Conservation (phyloP, 805 yeast genomes). For the Wickerhamomyces queroliae region DNA sequence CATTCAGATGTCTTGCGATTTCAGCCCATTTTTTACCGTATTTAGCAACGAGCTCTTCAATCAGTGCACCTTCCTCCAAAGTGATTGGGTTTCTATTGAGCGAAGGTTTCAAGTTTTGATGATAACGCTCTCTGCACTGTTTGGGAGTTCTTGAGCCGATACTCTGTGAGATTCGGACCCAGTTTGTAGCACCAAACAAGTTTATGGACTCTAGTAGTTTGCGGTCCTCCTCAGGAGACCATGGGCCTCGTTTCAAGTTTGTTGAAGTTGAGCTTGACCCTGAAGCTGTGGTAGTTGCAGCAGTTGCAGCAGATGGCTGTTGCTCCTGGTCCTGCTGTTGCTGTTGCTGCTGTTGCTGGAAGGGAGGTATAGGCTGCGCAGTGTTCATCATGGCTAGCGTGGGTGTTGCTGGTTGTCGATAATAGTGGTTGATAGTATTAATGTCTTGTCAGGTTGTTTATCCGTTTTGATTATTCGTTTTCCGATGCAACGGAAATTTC, state of each 20-base stretch:
- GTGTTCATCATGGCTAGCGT: conserved; percentile 4
- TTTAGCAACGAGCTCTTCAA: conserved; percentile 70
- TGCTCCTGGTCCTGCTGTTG: conserved; percentile 3
- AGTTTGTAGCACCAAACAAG: conserved; percentile 72
- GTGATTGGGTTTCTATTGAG: conserved; percentile 79
- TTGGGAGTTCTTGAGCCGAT: conserved; percentile 80
- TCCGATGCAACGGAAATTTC: too few relatives aligned
- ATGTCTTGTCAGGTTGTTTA: too few relatives aligned
- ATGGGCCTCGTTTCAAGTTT: conserved; percentile 63
- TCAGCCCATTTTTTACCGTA: conserved; percentile 94
- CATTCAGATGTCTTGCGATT: conserved; percentile 80
- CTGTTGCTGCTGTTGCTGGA: conserved; percentile 3
- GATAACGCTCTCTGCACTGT: conserved; percentile 88
- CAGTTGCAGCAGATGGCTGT: background rate
- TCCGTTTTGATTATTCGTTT: too few relatives aligned
- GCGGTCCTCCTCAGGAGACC: conserved; percentile 84
- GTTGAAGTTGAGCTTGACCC: conserved; percentile 4
- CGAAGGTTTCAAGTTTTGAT: conserved; percentile 83
- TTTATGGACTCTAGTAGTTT: conserved; percentile 63
- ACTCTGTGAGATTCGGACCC: conserved; percentile 80
- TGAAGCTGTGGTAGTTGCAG: background rate
- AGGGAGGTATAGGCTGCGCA: conserved; percentile 2
- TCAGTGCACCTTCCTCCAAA: conserved; percentile 74
- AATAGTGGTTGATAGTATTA: conserved; percentile 5
- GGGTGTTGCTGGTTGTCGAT: conserved; percentile 9